Evolutionary conservation across 345 rosid genomes (phyloP).

Genomic region (Citrus australasica): DNA sequence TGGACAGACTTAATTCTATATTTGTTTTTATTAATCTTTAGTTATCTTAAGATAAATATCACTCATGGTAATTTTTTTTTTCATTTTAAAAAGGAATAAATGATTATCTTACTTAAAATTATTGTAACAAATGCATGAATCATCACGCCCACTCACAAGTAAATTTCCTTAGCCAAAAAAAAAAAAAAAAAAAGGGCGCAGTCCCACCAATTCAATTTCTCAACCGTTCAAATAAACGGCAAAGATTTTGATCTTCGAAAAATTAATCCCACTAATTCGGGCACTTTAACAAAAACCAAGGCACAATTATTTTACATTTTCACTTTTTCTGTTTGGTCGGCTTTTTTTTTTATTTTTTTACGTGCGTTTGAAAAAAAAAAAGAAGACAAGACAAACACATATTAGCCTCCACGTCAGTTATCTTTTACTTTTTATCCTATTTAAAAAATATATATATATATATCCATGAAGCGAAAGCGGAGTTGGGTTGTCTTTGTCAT

Average conservation of each 20-base stretch:
- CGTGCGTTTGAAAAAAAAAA: no score
- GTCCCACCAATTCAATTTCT: neutral
- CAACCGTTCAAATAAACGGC: neutral
- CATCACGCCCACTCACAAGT: no score
- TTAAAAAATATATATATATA: no score
- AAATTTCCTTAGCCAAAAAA: neutral
- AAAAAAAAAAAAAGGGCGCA: neutral
- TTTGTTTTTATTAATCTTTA: no score
- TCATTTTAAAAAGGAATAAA: no score
- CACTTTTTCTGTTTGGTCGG: constrained; percentile 1
- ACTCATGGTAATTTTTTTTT: no score
- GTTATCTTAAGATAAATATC: no score
- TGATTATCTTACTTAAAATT: no score
- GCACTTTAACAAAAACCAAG: constrained; percentile 30
- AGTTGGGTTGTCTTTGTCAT: neutral
- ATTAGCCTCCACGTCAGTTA: neutral
- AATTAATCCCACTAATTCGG: neutral
- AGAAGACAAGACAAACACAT: neutral
- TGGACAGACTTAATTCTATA: no score
- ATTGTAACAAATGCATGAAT: no score
- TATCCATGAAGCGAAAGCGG: neutral
- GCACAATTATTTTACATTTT: constrained; percentile 29
- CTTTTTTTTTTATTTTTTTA: neutral
- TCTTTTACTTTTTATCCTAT: neutral
- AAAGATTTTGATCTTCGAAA: neutral